Base-by-base conservation (phyloP, 306 rosid genomes). In the Glycine tomentella region DNA sequence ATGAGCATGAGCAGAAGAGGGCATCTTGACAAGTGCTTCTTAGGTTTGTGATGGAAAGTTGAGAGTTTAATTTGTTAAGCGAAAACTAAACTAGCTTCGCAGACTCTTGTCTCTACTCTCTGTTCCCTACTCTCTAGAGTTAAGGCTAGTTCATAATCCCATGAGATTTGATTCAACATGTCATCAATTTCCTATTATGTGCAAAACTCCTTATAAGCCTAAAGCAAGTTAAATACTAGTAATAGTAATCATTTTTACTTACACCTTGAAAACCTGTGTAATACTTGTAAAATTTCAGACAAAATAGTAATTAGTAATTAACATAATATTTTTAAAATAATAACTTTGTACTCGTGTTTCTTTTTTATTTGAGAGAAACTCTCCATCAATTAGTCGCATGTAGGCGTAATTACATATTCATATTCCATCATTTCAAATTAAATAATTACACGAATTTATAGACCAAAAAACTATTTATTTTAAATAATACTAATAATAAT, bases 1-100 rank as follows among this genome's bases (percentile, higher is more conserved):
- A 82, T 73, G 77, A 78, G 87, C 17, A 52, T 40, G 84, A 53
- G 59, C 38, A 40, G 20, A 79, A 74, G 70, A 0, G 72, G 82
- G 75, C 93, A 91, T 89, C 66, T 78, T 76, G 82, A 65, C 71
- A 77, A 71, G 78, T 82, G 78, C n/a, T 65, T 64, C 11, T 61
- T 73, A 20, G 25, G 8, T 61, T 73, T 62, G 72, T 49, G 45
- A 20, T 20, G 25, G 25, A 45, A 59, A 56, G 73, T 51, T 74
- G 58, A 52, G 62, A 13, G 66, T 69, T 75, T 34, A 66, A 53
- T 20, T 75, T 71, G 59, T 68, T 62, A 25, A 17, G 48, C 0
- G 17, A 48, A 76, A 20, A 72, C 13, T 44, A 8, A 11, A 45
- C 53, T 66, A 81, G 76, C 46, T 34, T 68, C 61, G 65, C n/a